Evolutionary conservation across 1,284 basidiomycete genomes (phyloP).

Genomic region (Chalciporus piperatoides): DNA sequence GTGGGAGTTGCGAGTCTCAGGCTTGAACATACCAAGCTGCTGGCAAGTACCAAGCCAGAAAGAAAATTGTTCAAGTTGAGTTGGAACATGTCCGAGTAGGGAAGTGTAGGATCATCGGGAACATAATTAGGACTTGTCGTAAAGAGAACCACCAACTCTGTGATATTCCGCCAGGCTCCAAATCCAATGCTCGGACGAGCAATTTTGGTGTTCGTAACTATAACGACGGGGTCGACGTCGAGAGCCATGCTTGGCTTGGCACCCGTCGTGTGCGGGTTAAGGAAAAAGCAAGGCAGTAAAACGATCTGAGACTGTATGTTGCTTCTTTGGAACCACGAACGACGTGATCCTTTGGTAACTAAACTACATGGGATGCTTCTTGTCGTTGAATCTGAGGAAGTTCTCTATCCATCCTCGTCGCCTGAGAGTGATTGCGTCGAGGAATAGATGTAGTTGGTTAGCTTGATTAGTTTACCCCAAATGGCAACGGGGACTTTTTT

Average conservation of each 20-base stretch:
- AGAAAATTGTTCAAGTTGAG: conserved; percentile 4
- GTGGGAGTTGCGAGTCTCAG: conserved; percentile 5
- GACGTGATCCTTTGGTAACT: background rate
- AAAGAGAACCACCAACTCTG: too few relatives aligned
- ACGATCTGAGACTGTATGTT: background rate
- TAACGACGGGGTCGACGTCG: background rate
- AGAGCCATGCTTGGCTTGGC: background rate
- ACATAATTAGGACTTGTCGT: too few relatives aligned
- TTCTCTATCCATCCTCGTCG: background rate
- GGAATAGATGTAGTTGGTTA: background rate
- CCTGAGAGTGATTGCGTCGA: too few relatives aligned
- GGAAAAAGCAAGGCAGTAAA: background rate
- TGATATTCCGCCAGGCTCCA: too few relatives aligned
- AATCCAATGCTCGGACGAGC: too few relatives aligned
- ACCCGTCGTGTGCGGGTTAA: background rate
- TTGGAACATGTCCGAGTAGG: background rate
- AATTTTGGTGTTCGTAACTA: background rate
- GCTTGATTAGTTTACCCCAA: conserved; percentile 1
- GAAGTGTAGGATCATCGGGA: too few relatives aligned
- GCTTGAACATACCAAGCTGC: background rate
- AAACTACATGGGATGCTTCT: background rate
- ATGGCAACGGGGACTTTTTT: conserved; percentile 7
- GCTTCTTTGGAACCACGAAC: too few relatives aligned
- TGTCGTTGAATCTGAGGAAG: background rate
- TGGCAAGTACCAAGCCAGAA: conserved; percentile 1